A percentile compares a stretch with the other conserved stretches of the same genome.
Evolutionary conservation across 2,329 filamentous ascomycete species (phyloP).

Genomic region (Helotiales sp.): DNA sequence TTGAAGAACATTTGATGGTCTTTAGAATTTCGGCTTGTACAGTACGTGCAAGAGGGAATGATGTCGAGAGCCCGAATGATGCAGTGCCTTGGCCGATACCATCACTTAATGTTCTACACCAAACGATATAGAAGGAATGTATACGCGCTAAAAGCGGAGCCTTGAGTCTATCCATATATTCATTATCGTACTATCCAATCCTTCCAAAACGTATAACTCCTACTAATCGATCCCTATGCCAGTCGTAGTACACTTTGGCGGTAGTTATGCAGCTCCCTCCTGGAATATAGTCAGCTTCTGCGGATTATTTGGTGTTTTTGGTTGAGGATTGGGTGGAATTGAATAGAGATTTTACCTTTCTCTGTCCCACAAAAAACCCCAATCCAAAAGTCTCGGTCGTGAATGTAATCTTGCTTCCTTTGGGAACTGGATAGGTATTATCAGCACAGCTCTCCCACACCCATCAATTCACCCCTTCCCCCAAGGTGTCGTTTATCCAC

Average conservation of each 20-base stretch:
- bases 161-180: background rate
- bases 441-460: conserved; percentile 18
- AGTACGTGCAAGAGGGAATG: no score
- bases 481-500: conserved; percentile 21
- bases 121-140: no score
- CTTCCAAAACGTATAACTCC: background rate
- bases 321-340: no score
- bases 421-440: conserved; percentile 39
- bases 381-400: conserved; percentile 43
- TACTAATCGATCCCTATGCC: no score
- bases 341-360: conserved; percentile 36
- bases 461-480: background rate
- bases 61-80: no score
- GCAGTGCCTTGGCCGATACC: no score
- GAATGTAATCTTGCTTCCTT: conserved; percentile 44
- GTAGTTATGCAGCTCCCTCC: conserved; percentile 12
- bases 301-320: no score
- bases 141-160: no score
- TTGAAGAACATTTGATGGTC: no score
- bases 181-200: background rate
- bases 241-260: no score
- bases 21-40: no score
- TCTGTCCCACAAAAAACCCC: conserved; percentile 44
- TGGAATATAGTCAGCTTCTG: background rate
- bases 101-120: no score